Evolutionary conservation across 495 filamentous ascomycete genomes (phyloP).

Genomic region (Penicillium pancosmium): DNA sequence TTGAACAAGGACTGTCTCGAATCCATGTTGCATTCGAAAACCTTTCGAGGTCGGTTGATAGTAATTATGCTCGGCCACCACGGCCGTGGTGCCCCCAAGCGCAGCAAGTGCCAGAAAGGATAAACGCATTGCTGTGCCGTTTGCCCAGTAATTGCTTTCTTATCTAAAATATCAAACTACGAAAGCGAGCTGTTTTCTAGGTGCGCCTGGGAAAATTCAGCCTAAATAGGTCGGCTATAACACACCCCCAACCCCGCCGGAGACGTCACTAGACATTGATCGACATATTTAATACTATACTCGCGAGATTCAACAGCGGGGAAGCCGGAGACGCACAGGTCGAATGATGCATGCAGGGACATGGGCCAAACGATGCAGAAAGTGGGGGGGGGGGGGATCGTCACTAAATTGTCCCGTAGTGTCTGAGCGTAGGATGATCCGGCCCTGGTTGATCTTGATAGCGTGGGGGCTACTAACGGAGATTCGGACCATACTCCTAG

Average conservation of each 20-base stretch:
- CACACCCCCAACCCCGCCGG: not conserved
- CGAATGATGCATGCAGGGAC: not conserved
- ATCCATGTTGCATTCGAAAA: constrained; percentile 32
- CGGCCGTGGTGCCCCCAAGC: constrained; percentile 5
- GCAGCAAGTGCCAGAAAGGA: not conserved
- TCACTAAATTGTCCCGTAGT: not conserved
- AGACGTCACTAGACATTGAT: constrained; percentile 4
- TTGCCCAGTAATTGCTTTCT: not conserved
- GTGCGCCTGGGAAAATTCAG: not conserved
- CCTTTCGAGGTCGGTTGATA: constrained; percentile 27
- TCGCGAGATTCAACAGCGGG: not conserved
- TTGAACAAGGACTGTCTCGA: constrained; percentile 34
- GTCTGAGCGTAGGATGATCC: not conserved
- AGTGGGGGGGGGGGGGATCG: not conserved
- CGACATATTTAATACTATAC: constrained; percentile 3
- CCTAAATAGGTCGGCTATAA: not conserved
- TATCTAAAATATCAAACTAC: not conserved
- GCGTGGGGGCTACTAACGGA: not conserved
- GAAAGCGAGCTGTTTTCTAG: not conserved
- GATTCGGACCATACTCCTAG: no score
- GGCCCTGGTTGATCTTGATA: not conserved
- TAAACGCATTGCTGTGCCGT: constrained; percentile 9
- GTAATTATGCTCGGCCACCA: constrained; percentile 14
- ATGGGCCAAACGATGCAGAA: not conserved
- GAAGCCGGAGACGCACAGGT: not conserved